These are phyloP conservation scores for Daldinia concentrica DNA, from an alignment of 495 filamentous ascomycete species.

Conservation along the genomic window DNA sequence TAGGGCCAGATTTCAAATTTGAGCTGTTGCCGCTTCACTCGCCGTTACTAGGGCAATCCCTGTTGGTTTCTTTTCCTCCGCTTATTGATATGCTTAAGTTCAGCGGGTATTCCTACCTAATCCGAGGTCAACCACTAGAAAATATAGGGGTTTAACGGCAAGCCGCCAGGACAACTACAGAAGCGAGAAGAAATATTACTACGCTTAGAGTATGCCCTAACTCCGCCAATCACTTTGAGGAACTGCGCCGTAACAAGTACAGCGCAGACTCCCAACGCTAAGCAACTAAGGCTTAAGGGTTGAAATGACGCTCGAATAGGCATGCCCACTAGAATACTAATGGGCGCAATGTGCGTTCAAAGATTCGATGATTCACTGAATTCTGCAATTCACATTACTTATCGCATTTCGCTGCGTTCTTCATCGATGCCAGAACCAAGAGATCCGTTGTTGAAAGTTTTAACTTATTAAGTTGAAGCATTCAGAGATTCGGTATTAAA, in stretches of 20 bases:
- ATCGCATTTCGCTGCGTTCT: conserved; percentile 13
- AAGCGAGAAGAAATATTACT: conserved; percentile 5
- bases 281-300: conserved; percentile 7
- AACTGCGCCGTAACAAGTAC: background rate
- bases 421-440: conserved; percentile 13
- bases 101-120: conserved; percentile 10
- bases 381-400: conserved; percentile 14
- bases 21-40: conserved; percentile 55
- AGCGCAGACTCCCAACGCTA: background rate
- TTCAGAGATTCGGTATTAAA: background rate
- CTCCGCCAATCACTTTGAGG: conserved; percentile 6
- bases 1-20: conserved; percentile 72
- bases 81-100: conserved; percentile 13
- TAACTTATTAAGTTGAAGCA: conserved; percentile 4
- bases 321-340: conserved; percentile 11
- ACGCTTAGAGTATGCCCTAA: conserved; percentile 4
- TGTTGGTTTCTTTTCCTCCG: conserved; percentile 12
- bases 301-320: conserved; percentile 9
- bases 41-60: conserved; percentile 12
- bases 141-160: background rate
- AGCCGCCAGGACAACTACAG: background rate
- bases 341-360: conserved; percentile 11
- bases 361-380: conserved; percentile 14
- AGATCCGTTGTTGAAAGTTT: conserved; percentile 14
- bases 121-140: conserved; percentile 7